Evolutionary conservation across 2,329 filamentous ascomycete species (phyloP).

Genomic region (Geoglossum cookeanum): DNA sequence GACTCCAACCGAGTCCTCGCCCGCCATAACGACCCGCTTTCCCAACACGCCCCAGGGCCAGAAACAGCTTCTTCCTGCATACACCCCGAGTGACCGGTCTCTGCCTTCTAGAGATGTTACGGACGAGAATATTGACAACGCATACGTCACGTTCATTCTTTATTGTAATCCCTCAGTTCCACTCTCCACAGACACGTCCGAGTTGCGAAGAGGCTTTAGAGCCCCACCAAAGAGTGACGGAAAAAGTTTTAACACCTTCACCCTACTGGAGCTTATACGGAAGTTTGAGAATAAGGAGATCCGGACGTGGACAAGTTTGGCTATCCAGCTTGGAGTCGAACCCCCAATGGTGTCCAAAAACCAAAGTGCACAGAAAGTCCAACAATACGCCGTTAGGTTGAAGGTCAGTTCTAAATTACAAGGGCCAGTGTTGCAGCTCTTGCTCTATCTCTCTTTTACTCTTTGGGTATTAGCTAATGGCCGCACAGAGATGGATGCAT

Average conservation of each 20-base stretch:
- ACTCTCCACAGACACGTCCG: slow-evolving; percentile 45
- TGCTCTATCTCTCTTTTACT: not conserved
- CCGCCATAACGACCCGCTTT: not conserved
- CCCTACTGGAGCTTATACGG: slow-evolving; percentile 58
- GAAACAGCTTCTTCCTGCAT: slow-evolving; percentile 16
- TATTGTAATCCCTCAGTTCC: slow-evolving; percentile 77
- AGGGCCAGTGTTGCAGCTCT: not conserved
- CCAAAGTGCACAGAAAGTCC: slow-evolving; percentile 80
- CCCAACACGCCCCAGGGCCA: slow-evolving; percentile 8
- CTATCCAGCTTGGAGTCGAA: slow-evolving; percentile 72
- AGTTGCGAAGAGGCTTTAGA: slow-evolving; percentile 57
- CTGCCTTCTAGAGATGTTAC: slow-evolving; percentile 52
- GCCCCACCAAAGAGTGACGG: slow-evolving; percentile 71
- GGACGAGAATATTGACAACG: slow-evolving; percentile 54
- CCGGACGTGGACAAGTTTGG: slow-evolving; percentile 83
- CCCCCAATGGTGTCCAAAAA: slow-evolving; percentile 64
- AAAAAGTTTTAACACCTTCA: slow-evolving; percentile 64
- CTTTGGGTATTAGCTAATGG: not conserved
- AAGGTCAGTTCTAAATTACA: slow-evolving; percentile 39
- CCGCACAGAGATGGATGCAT: slow-evolving; percentile 73
- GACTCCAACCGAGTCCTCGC: not conserved
- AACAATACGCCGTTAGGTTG: slow-evolving; percentile 80
- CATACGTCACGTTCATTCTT: slow-evolving; percentile 69
- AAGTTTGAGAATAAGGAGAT: slow-evolving; percentile 66
- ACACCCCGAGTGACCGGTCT: slow-evolving; percentile 26